Evolutionary conservation across 2,329 filamentous ascomycete genomes (phyloP).

Genomic region (Pyrenophora tritici-repentis): DNA sequence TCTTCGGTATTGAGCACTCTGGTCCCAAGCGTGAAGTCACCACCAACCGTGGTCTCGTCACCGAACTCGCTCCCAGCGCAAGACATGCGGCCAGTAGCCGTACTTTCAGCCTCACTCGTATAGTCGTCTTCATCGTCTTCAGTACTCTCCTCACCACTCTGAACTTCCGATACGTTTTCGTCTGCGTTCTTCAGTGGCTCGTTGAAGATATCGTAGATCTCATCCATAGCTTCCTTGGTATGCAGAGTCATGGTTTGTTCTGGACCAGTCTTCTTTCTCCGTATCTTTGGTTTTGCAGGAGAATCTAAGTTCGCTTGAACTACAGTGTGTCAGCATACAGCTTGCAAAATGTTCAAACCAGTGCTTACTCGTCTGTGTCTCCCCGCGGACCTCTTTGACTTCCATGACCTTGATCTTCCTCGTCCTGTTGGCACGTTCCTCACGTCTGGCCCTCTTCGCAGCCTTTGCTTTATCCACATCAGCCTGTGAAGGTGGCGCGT

Average conservation of each 20-base stretch:
- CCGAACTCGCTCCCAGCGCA: constrained; percentile 67
- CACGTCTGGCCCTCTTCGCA: constrained; percentile 53
- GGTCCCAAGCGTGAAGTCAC: constrained; percentile 55
- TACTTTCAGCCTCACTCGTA: constrained; percentile 84
- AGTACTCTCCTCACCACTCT: constrained; percentile 69
- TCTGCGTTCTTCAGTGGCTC: constrained; percentile 68
- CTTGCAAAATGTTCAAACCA: too few species aligned
- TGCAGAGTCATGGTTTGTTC: constrained; percentile 99
- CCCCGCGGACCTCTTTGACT: constrained; percentile 65
- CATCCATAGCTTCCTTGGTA: constrained; percentile 91
- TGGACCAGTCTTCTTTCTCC: constrained; percentile 70
- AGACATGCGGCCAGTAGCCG: constrained; percentile 73
- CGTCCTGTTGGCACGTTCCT: constrained; percentile 57
- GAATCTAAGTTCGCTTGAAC: constrained; percentile 94
- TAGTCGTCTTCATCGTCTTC: constrained; percentile 71
- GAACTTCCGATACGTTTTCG: constrained; percentile 56
- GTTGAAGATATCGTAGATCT: constrained; percentile 97
- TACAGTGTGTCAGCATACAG: constrained; percentile 46
- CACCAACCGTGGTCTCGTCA: constrained; percentile 61
- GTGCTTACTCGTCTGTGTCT: constrained; percentile 85
- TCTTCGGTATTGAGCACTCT: constrained; percentile 52
- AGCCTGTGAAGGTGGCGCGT: constrained; percentile 52
- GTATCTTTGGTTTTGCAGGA: constrained; percentile 74
- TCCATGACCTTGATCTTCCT: constrained; percentile 76
- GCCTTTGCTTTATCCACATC: constrained; percentile 63